Base-by-base conservation (phyloP, 371 early-diverging fungal genomes). In the Rhizomucor pusillus region DNA sequence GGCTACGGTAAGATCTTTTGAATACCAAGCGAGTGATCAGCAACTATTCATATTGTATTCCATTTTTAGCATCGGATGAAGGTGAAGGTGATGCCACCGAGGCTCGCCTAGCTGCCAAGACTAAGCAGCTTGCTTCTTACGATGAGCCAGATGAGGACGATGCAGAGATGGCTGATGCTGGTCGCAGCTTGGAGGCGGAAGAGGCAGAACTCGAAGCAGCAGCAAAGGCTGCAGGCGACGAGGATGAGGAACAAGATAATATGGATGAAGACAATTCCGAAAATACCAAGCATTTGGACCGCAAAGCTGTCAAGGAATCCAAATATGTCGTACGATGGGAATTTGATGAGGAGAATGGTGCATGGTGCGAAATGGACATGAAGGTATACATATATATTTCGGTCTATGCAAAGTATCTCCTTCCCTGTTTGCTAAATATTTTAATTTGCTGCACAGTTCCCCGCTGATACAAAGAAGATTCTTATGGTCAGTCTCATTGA, bases 401-500 rank as follows among this genome's bases (percentile, higher is more conserved):
- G n/a, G n/a, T n/a, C n/a, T n/a, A n/a, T n/a, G n/a, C n/a, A n/a
- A n/a, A n/a, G n/a, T n/a, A n/a, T n/a, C n/a, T n/a, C n/a, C n/a
- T n/a, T n/a, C n/a, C 29, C n/a, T 10, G 6, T 1, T n/a, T 49
- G n/a, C 25, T 20, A 4, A 35, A 19, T 24, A 25, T 14, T 25
- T 23, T 14, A n/a, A n/a, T 40, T 13, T n/a, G 23, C 23, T 12
- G 1, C 34, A 16, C 59, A 65, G 68, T 94, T 95, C 82, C 82
- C 91, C 29, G 88, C 93, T 1, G 81, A 86, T 45, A 89, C 92
- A 54, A 88, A 90, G 69, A 99, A 99, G 81, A 68, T 99, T 54
- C 77, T 99, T 45, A 92, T 99, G 94, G 87, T 96, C 49, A 84
- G 82, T 45, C 60, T 97, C 51, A 89, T 87, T 23, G 94, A 97